Percentiles rank a stretch among this genome's conserved stretches.
phyloP scores from a whole-genome alignment of 225 moss, liverwort and hornwort species.

The Rhytidiadelphus loreus region DNA sequence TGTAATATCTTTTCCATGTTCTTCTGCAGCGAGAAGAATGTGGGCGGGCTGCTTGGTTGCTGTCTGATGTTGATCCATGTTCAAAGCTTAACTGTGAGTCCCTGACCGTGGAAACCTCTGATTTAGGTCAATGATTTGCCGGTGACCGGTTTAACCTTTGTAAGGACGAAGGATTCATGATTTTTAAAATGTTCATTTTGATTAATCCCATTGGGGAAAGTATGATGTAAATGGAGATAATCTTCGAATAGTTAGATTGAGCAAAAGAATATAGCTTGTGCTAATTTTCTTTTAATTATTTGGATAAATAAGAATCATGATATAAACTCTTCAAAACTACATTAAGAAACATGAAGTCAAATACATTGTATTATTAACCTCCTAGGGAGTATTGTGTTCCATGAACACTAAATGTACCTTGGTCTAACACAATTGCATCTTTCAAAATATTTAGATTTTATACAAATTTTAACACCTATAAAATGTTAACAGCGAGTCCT shows the following conservation, averaged over 20 bases:
- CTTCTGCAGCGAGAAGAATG: background rate
- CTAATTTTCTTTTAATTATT: background rate
- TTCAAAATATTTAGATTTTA: background rate
- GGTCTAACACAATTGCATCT: background rate
- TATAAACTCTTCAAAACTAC: background rate
- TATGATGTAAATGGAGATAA: background rate
- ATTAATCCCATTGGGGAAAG: background rate
- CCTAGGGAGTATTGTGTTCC: background rate
- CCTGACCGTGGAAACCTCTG: background rate
- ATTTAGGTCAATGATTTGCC: background rate
- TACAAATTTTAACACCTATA: background rate
- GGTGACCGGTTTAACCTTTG: no score
- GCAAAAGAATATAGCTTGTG: background rate
- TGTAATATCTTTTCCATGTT: background rate
- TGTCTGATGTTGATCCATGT: no score
- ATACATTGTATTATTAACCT: background rate
- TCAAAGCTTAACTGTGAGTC: background rate
- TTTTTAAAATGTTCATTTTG: no score
- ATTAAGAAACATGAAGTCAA: background rate
- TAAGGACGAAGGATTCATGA: background rate
- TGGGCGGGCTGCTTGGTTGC: background rate
- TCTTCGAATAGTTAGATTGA: background rate
- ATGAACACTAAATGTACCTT: rapidly evolving
- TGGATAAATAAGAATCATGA: background rate
- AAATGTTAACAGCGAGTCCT: no score